phyloP scores from a whole-genome alignment of 2,329 filamentous ascomycete species.

The Ophiocordyceps australis region DNA sequence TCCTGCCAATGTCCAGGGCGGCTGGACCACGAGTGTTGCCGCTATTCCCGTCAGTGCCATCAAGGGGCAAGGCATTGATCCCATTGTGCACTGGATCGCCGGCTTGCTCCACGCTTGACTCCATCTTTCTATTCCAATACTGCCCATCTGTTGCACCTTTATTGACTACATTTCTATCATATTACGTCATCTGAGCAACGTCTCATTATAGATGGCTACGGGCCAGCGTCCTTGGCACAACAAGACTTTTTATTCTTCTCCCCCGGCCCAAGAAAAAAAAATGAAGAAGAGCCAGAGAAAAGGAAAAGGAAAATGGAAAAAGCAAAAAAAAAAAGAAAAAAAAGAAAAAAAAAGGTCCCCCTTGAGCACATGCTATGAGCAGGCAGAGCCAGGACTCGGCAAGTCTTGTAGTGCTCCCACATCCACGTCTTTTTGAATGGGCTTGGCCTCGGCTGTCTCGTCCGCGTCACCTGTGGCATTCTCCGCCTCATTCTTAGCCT shows the following conservation, averaged over 20 bases:
- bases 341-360: too few relatives aligned
- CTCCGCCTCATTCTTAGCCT: conserved; percentile 13
- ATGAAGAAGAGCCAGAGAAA: too few relatives aligned
- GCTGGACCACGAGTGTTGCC: conserved; percentile 42
- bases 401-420: conserved; percentile 1
- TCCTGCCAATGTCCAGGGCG: conserved; percentile 45
- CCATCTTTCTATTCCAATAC: background rate
- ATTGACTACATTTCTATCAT: background rate
- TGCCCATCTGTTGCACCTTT: background rate
- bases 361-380: too few relatives aligned
- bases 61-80: conserved; percentile 63
- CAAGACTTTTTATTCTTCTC: too few relatives aligned
- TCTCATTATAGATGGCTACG: background rate
- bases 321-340: too few relatives aligned
- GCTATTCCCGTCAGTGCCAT: conserved; percentile 84
- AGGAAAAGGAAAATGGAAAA: too few relatives aligned
- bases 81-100: conserved; percentile 55
- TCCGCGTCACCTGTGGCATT: conserved; percentile 14
- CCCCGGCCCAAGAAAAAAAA: too few relatives aligned
- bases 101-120: conserved; percentile 38
- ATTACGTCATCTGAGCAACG: background rate
- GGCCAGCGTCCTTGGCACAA: too few relatives aligned
- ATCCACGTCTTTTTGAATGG: conserved; percentile 13
- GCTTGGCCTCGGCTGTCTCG: conserved; percentile 19
- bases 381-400: too few relatives aligned